Percentiles rank a stretch among this genome's conserved stretches.
These are phyloP conservation scores for Trebouxia sp. DNA, from an alignment of 139 green algal genomes.

Conservation along the genomic window DNA sequence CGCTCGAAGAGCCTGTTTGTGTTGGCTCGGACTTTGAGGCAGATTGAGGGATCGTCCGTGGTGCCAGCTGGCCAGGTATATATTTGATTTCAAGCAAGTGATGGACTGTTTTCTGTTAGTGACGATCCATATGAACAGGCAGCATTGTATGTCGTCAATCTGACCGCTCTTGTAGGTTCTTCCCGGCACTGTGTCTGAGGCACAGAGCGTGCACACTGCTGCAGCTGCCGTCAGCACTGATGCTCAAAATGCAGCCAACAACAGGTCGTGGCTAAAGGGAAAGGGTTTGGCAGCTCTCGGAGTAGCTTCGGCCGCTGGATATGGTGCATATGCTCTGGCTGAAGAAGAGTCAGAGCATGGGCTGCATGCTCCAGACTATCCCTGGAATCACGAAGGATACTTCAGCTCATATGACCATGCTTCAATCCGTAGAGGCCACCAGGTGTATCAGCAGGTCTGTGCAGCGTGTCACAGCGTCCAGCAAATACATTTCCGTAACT, in stretches of 20 bases:
- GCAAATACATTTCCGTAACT: constrained; percentile 92
- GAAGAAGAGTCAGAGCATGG: constrained; percentile 95
- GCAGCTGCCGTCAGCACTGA: not conserved
- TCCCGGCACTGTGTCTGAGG: not conserved
- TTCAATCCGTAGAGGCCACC: constrained; percentile 90
- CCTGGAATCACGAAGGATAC: constrained; percentile 90
- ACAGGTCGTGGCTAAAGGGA: constrained; percentile 22
- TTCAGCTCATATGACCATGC: constrained; percentile 94
- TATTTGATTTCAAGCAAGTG: no score
- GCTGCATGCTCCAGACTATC: constrained; percentile 81
- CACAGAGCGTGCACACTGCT: constrained; percentile 4
- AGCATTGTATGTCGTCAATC: not conserved
- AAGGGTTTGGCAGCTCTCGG: not conserved
- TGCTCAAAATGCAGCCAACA: not conserved
- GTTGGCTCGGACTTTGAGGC: not conserved
- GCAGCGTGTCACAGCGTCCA: constrained; percentile 95
- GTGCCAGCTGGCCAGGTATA: not conserved
- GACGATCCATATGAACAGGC: no score
- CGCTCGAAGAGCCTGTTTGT: not conserved
- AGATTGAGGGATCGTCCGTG: not conserved
- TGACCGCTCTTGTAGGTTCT: not conserved
- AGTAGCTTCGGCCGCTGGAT: constrained; percentile 7
- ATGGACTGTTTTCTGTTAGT: no score
- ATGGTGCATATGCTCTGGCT: constrained; percentile 47
- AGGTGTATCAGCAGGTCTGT: constrained; percentile 92